Evolutionary conservation across 148 eudicot species (phyloP), one percentile per base, ranked within the genome.

Genomic region (Amaranthus hypochondriacus): DNA sequence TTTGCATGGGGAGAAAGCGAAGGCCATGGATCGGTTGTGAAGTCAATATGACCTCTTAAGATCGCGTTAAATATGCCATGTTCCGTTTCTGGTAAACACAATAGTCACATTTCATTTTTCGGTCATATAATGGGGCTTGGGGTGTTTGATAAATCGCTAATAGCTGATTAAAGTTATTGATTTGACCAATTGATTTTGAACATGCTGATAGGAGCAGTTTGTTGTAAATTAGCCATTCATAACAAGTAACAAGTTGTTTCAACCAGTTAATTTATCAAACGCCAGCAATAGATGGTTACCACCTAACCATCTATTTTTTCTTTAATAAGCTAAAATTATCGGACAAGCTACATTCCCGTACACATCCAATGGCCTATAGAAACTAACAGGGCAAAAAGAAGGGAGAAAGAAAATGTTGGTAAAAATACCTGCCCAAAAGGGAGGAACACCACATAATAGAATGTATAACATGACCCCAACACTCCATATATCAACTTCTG

Each of bases 11-110:
- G 69, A 49, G 99, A 95, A 72, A 95, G 87, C 4, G 88, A 74
- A 11, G 99, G 99, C 99, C 97, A 95, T 48, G 99, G 99, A 75
- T 95, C 99, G 48, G 87, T 86, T 9, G 89, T 77, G 74, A 95
- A 95, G 77, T 95, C 99, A 1, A 95, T 13, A 59, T 87, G 97
- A 47, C 87, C 97, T 4, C 92, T 87, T 75, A 95, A 79, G 77
- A 95, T 92, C 14, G 99, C 94, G 39, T 95, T 95, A 84, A 95
- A 95, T 66, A 95, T 95, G 61, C 99, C 97, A 73, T 90, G 89
- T 80, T 95, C 99, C 74, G 97, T 86, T 84, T 95, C 99, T 95
- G 84, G 42, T 71, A 74, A 66, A 48, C 62, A 3, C 63, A 52
- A 48, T 0, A 55, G 39, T 8, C 54, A 62, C 47, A 61, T 44